Evolutionary conservation across 2,329 filamentous ascomycete species (phyloP), one percentile per base, ranked within the genome.

Genomic region (Ascochyta fabae): DNA sequence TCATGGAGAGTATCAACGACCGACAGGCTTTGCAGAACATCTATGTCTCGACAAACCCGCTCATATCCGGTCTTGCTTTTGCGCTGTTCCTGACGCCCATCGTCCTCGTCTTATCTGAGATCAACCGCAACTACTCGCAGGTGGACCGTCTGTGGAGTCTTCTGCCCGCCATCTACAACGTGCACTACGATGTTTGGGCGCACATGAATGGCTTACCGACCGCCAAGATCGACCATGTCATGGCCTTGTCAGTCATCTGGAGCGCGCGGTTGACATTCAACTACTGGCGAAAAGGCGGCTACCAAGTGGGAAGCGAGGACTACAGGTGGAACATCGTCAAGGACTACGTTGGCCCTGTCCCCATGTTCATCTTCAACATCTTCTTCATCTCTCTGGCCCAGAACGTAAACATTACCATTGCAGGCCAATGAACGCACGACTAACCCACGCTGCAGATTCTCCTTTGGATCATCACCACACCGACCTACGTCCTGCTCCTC

Each of bases 101-200:
- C 26, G 90, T 96, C 67, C 79, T 96, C 23, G 70, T 94, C 29
- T 80, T 87, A 5, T 91, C 92, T 1, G 94, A 98, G 76, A 77
- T 92, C 78, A 98, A 96, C 78, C 85, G 84, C 69, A 99, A 99
- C 76, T 97, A 93, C 75, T 97, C 93, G n/a, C 95, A 99, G 77
- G 88, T 99, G 38, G 95, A 99, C 75, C 87, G 95, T 44, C 79
- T 89, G 66, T 99, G 95, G 95, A 95, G 91, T 71, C 82, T 99
- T 58, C 78, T 99, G 46, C 95, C 95, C 1, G 88, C 91, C 7
- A 70, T 96, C 46, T 98, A 96, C 77, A 89, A 95, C 72, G 83
- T 87, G 6, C 93, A 99, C 76, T 95, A 91, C 72, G 84, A 86
- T 34, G 67, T 87, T n/a, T 99, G 93, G 88, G 89, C 92, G 36